Percentiles rank a stretch among this genome's conserved stretches.
These are phyloP conservation scores for Eucalyptus erythrocorys DNA, from an alignment of 345 rosid genomes.

Conservation along the genomic window DNA sequence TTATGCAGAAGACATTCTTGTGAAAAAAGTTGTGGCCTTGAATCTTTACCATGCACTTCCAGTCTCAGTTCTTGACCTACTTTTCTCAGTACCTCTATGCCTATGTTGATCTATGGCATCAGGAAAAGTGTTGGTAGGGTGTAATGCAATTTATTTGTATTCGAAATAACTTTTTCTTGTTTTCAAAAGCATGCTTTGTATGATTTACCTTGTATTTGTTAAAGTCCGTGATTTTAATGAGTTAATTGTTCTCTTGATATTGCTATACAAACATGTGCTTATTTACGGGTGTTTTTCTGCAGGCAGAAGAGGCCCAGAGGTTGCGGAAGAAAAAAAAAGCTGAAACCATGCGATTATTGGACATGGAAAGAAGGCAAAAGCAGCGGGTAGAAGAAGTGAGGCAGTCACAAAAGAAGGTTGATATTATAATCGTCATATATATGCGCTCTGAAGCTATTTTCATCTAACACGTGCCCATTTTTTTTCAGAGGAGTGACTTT, in stretches of 20 bases:
- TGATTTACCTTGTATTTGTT: background rate
- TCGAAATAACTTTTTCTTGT: background rate
- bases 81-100: background rate
- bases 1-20: background rate
- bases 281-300: background rate
- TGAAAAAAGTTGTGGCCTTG: background rate
- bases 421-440: background rate
- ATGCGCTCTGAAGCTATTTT: background rate
- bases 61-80: background rate
- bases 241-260: background rate
- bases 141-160: background rate
- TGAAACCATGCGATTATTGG: slow-evolving; percentile 44
- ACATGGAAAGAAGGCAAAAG: slow-evolving; percentile 81
- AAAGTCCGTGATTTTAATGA: background rate
- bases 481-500: background rate
- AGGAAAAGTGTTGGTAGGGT: background rate
- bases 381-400: slow-evolving; percentile 84
- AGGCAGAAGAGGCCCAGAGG: slow-evolving; percentile 81
- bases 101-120: background rate
- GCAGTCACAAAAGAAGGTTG: slow-evolving; percentile 78
- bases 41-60: background rate
- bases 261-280: background rate
- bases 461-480: background rate
- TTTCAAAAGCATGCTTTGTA: background rate
- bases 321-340: slow-evolving; percentile 59